Percentiles rank a stretch among this genome's conserved stretches.
phyloP scores from a whole-genome alignment of 176 grass and related monocot genomes.

The Zoysia pacifica region DNA sequence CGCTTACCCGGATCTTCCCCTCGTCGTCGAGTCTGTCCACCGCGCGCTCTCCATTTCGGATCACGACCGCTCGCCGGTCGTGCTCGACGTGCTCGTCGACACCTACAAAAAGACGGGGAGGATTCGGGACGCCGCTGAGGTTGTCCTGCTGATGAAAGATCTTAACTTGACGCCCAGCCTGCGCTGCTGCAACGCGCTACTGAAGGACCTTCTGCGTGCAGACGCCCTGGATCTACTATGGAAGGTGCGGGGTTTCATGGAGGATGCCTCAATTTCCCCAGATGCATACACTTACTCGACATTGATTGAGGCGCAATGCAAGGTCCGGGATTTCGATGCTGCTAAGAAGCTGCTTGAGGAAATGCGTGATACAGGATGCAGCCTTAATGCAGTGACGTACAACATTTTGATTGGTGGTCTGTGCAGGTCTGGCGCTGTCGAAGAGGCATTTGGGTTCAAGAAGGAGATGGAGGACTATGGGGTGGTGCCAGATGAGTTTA shows the following conservation, averaged over 20 bases:
- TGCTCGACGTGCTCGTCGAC: slow-evolving; percentile 68
- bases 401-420: slow-evolving; percentile 67
- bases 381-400: slow-evolving; percentile 52
- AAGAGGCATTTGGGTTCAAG: slow-evolving; percentile 67
- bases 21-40: slow-evolving; percentile 47
- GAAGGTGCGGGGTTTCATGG: slow-evolving; percentile 63
- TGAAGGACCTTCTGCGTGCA: slow-evolving; percentile 65
- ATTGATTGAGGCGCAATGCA: slow-evolving; percentile 58
- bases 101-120: slow-evolving; percentile 67
- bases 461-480: slow-evolving; percentile 62
- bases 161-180: slow-evolving; percentile 48
- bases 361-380: slow-evolving; percentile 60
- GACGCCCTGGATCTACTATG: slow-evolving; percentile 67
- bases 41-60: slow-evolving; percentile 21
- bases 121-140: slow-evolving; percentile 42
- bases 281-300: slow-evolving; percentile 72
- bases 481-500: slow-evolving; percentile 51
- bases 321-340: slow-evolving; percentile 44
- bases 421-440: slow-evolving; percentile 53
- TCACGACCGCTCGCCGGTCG: background rate
- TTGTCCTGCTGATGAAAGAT: slow-evolving; percentile 54
- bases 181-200: slow-evolving; percentile 67
- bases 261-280: slow-evolving; percentile 6
- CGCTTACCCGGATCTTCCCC: slow-evolving; percentile 30
- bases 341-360: slow-evolving; percentile 59